Evolutionary conservation across 192 early-diverging fungal species (phyloP).

Genomic region (Gigaspora rosea): DNA sequence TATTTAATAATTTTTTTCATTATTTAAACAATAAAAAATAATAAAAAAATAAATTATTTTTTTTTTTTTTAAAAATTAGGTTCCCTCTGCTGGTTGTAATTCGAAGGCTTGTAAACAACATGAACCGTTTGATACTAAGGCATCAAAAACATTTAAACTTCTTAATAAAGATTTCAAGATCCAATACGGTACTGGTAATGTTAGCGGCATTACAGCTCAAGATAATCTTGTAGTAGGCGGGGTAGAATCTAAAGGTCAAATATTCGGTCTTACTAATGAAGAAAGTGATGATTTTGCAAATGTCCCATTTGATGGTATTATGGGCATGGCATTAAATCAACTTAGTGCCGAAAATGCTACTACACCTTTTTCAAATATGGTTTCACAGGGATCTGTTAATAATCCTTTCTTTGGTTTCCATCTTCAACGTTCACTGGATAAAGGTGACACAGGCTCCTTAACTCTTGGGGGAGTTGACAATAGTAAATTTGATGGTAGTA

Average conservation of each 20-base stretch:
- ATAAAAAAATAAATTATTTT: too few species aligned
- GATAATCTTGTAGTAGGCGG: conserved; percentile 37
- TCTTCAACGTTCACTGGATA: conserved; percentile 34
- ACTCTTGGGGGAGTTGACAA: background rate
- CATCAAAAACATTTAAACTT: conserved; percentile 36
- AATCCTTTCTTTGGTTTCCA: conserved; percentile 62
- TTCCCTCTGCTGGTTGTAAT: conserved; percentile 36
- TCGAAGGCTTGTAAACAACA: conserved; percentile 34
- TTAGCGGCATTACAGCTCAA: conserved; percentile 36
- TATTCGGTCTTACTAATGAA: conserved; percentile 45
- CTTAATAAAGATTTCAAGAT: conserved; percentile 29
- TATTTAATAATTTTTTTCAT: too few species aligned
- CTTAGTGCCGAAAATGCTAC: conserved; percentile 30
- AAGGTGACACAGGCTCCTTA: background rate
- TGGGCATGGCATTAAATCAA: conserved; percentile 57
- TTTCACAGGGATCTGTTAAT: conserved; percentile 48
- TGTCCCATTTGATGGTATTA: conserved; percentile 56
- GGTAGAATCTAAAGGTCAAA: conserved; percentile 29
- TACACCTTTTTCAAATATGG: conserved; percentile 54
- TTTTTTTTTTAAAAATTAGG: too few species aligned
- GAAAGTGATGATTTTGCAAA: conserved; percentile 49
- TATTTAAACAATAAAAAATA: too few species aligned
- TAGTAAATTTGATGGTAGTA: background rate
- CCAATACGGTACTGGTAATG: conserved; percentile 40
- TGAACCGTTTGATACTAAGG: conserved; percentile 22